Evolutionary conservation across 116 monocot species (phyloP).

Genomic region (Dioscorea cayenensis): DNA sequence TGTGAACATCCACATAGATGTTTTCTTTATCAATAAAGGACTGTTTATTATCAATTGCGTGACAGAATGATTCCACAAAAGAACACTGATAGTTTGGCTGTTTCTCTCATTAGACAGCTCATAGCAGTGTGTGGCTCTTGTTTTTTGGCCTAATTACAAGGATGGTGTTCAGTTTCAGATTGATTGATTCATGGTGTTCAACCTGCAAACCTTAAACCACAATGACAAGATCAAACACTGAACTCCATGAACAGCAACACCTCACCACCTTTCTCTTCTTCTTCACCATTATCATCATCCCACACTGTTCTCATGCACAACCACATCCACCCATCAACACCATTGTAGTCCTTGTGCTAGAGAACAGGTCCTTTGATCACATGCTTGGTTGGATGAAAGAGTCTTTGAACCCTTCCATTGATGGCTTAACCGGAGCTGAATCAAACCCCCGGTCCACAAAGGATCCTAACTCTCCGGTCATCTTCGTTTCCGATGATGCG

Average conservation of each 20-base stretch:
- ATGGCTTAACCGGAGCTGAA: conserved; percentile 66
- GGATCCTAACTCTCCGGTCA: conserved; percentile 23
- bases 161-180: too few relatives aligned
- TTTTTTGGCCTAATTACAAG: too few relatives aligned
- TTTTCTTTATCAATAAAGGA: too few relatives aligned
- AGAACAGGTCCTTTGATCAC: conserved; percentile 96
- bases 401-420: conserved; percentile 47
- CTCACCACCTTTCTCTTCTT: neutral
- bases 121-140: neutral
- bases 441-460: conserved; percentile 46
- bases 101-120: neutral
- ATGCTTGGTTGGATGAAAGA: conserved; percentile 87
- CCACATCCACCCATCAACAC: conserved; percentile 39
- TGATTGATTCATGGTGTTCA: neutral
- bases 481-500: conserved; percentile 73
- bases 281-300: neutral
- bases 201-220: neutral
- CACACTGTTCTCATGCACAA: neutral
- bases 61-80: neutral
- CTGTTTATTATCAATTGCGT: too few relatives aligned
- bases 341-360: conserved; percentile 66
- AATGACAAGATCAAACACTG: neutral
- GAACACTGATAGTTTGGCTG: neutral
- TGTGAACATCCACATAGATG: neutral
- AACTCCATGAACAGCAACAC: too few relatives aligned